A percentile compares a stretch with the other conserved stretches of the same genome.
Evolutionary conservation across 495 filamentous ascomycete genomes (phyloP).

Genomic region (Chaetomium fimeti): DNA sequence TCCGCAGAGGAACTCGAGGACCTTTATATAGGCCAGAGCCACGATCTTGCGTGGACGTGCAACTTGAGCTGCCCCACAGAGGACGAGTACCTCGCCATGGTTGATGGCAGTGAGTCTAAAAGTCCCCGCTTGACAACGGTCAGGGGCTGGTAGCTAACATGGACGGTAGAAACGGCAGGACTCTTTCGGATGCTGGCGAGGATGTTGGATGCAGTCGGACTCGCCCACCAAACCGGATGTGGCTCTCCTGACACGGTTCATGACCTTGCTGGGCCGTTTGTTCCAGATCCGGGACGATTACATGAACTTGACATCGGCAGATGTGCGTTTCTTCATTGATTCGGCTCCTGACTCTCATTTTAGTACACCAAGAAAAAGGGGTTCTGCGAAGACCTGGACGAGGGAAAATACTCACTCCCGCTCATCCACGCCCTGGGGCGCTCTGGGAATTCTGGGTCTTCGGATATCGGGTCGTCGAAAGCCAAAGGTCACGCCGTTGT

Average conservation of each 20-base stretch:
- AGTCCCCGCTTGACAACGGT: not conserved
- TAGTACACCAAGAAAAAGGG: slow-evolving; percentile 53
- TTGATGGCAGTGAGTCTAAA: slow-evolving; percentile 60
- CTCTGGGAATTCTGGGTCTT: too few relatives aligned
- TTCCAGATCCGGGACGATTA: slow-evolving; percentile 92
- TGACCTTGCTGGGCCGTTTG: slow-evolving; percentile 74
- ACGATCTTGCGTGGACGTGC: slow-evolving; percentile 88
- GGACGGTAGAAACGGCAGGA: not conserved
- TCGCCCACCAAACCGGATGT: slow-evolving; percentile 50
- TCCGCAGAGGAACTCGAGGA: slow-evolving; percentile 67
- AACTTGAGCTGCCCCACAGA: slow-evolving; percentile 77
- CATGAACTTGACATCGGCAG: slow-evolving; percentile 58
- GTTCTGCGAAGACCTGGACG: slow-evolving; percentile 56
- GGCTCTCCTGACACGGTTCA: slow-evolving; percentile 52
- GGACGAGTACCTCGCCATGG: slow-evolving; percentile 90
- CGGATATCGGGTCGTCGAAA: not conserved
- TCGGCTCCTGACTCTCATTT: not conserved
- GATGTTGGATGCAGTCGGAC: slow-evolving; percentile 71
- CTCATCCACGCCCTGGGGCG: slow-evolving; percentile 38
- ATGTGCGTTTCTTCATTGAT: slow-evolving; percentile 13
- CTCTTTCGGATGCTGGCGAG: slow-evolving; percentile 74
- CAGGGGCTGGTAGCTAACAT: too few relatives aligned
- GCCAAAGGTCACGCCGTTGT: not conserved
- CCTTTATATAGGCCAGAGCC: slow-evolving; percentile 80
- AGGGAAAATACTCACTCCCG: slow-evolving; percentile 59